Evolutionary conservation across 106 monocot species (phyloP).

Genomic region (Dendrobium huoshanense): DNA sequence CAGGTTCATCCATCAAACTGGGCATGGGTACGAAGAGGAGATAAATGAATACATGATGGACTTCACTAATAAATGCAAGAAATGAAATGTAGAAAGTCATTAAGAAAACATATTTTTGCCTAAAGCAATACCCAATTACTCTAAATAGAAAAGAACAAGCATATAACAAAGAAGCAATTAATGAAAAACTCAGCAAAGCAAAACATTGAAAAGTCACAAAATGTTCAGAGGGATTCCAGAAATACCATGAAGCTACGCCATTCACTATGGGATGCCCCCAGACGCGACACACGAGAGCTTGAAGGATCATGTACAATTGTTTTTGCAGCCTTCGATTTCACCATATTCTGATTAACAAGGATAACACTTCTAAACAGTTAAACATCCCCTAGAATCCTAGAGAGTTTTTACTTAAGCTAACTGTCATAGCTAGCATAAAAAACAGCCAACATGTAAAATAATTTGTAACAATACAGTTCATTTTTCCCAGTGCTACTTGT

Average conservation of each 20-base stretch:
- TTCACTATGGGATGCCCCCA: background rate
- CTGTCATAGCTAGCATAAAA: background rate
- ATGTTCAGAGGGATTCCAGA: background rate
- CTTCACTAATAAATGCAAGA: background rate
- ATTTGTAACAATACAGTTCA: background rate
- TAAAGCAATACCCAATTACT: background rate
- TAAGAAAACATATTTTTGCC: background rate
- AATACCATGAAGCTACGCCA: conserved; percentile 3
- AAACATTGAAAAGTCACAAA: background rate
- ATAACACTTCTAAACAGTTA: background rate
- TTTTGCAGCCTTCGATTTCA: conserved; percentile 5
- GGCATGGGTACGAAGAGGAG: background rate
- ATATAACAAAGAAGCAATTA: background rate
- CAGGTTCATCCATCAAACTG: background rate
- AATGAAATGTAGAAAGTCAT: background rate
- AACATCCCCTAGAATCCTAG: background rate
- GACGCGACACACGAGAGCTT: background rate
- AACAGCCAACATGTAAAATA: background rate
- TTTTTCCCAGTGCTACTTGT: background rate
- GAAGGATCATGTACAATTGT: conserved; percentile 4
- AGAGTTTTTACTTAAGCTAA: background rate
- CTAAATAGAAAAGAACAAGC: background rate
- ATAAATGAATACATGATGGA: background rate
- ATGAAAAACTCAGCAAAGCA: background rate
- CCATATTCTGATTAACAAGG: background rate